Conservation (phyloP, 2,329 filamentous ascomycete species). For the Aspergillus persii region DNA sequence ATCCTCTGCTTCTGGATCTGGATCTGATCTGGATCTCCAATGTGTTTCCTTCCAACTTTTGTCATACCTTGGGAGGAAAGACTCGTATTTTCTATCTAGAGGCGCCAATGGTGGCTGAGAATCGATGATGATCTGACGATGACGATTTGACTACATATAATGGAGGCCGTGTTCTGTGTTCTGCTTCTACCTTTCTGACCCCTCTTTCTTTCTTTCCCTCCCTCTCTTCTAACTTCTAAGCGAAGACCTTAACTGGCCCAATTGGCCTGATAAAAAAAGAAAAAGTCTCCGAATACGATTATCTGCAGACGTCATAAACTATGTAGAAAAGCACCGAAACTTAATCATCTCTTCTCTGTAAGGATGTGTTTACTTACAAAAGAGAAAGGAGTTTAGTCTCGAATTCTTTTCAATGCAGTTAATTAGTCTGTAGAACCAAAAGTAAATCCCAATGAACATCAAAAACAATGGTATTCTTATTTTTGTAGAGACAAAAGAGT, state of each 20-base stretch:
- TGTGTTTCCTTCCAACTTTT: conserved; percentile 3
- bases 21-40: conserved; percentile 3
- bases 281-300: too few relatives aligned
- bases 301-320: too few relatives aligned
- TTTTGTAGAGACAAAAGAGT: neutral
- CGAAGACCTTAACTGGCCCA: too few relatives aligned
- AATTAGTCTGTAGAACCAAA: neutral
- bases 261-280: too few relatives aligned
- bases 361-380: too few relatives aligned
- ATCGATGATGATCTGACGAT: conserved; percentile 21
- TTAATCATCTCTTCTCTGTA: too few relatives aligned
- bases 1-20: conserved; percentile 3
- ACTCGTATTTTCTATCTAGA: conserved; percentile 5
- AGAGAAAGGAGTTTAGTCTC: too few relatives aligned
- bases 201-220: too few relatives aligned
- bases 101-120: conserved; percentile 9
- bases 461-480: neutral
- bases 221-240: too few relatives aligned
- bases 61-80: conserved; percentile 5
- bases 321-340: too few relatives aligned
- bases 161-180: neutral
- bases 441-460: neutral
- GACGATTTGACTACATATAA: conserved; percentile 4
- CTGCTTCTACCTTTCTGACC: too few relatives aligned
- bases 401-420: too few relatives aligned